Conservation (phyloP, 805 yeast genomes). For the Lipomyces orientalis region DNA sequence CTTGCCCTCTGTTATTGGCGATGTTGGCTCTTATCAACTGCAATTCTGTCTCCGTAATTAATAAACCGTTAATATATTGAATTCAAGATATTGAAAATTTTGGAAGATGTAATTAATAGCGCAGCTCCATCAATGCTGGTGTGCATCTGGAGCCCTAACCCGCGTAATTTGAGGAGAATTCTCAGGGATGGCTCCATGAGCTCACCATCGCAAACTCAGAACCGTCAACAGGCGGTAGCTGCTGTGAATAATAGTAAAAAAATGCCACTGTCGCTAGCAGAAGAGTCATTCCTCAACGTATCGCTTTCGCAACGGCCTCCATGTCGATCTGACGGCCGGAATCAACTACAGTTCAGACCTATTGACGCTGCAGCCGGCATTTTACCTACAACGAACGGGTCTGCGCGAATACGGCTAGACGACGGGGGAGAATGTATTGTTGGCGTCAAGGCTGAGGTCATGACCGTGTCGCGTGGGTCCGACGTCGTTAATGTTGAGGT, state of each 20-base stretch:
- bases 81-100: too few species aligned
- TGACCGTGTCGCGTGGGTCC: conserved; percentile 43
- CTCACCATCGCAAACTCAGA: background rate
- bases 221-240: background rate
- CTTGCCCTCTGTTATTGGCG: too few species aligned
- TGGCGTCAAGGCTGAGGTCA: conserved; percentile 86
- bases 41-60: too few species aligned
- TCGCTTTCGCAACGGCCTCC: conserved; percentile 67
- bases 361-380: conserved; percentile 81
- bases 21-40: too few species aligned
- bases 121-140: too few species aligned
- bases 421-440: conserved; percentile 95
- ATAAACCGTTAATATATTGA: too few species aligned
- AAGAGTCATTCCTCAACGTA: conserved; percentile 66
- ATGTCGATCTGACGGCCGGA: conserved; percentile 85
- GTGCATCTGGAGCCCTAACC: background rate
- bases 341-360: conserved; percentile 77
- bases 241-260: background rate
- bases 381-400: conserved; percentile 88
- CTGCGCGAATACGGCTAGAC: conserved; percentile 80
- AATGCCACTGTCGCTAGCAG: conserved; percentile 49
- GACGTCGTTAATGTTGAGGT: conserved; percentile 67
- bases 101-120: too few species aligned
- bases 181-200: background rate
- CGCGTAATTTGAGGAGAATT: background rate